Percentiles rank a stretch among this genome's conserved stretches.
Evolutionary conservation across 768 basidiomycete species (phyloP).

Genomic region (Amanita inopinata): DNA sequence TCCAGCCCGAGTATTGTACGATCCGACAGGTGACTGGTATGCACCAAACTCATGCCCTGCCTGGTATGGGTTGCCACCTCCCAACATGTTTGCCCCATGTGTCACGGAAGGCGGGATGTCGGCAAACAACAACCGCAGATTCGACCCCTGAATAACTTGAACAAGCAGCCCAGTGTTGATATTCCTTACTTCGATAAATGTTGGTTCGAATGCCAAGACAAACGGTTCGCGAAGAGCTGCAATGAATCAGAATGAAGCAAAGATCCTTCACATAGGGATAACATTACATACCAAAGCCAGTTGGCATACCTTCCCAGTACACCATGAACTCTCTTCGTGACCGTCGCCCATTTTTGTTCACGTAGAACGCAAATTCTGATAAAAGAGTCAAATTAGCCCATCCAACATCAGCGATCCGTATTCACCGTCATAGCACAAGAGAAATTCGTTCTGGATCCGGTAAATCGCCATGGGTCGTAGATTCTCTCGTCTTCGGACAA

Average conservation of each 20-base stretch:
- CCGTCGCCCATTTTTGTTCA: constrained; percentile 91
- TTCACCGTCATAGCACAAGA: constrained; percentile 95
- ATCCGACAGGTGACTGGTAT: constrained; percentile 2
- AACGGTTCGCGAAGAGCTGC: constrained; percentile 93
- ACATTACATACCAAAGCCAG: constrained; percentile 76
- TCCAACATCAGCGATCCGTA: constrained; percentile 9
- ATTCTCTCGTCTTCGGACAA: constrained; percentile 84
- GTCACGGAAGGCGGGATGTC: constrained; percentile 85
- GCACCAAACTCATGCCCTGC: constrained; percentile 5
- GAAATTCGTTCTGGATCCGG: constrained; percentile 91
- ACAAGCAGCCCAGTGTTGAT: constrained; percentile 87
- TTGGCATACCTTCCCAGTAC: constrained; percentile 92
- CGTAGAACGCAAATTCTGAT: constrained; percentile 98
- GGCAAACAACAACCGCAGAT: constrained; percentile 83
- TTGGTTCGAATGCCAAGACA: constrained; percentile 92
- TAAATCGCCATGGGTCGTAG: constrained; percentile 94
- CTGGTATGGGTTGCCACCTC: constrained; percentile 12
- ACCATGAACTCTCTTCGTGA: constrained; percentile 91
- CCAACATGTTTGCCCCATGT: constrained; percentile 32
- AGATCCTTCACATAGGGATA: background rate
- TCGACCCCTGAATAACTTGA: constrained; percentile 92
- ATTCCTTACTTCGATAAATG: constrained; percentile 93
- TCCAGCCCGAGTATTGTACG: constrained; percentile 1
- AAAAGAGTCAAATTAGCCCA: constrained; percentile 9
- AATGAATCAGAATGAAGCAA: constrained; percentile 8